Conservation (phyloP, 2,329 filamentous ascomycete genomes). For the Monilinia fructicola region DNA sequence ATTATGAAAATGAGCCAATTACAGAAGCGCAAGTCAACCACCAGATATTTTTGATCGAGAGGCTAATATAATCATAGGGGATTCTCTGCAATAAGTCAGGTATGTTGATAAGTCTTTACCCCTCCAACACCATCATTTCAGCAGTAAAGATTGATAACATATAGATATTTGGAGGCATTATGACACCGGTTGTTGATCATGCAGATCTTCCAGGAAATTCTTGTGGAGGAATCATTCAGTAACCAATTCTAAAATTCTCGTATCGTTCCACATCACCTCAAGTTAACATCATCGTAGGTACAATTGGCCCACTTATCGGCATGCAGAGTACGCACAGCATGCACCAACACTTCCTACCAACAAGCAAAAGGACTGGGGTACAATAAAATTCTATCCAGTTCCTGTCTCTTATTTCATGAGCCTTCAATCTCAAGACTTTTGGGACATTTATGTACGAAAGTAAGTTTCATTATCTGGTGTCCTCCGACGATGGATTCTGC, state of each 20-base stretch:
- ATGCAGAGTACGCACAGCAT: neutral
- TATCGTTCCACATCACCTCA: neutral
- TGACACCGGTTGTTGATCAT: neutral
- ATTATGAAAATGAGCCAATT: conserved; percentile 7
- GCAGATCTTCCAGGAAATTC: neutral
- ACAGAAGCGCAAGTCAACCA: conserved; percentile 5
- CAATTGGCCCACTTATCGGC: conserved; percentile 1
- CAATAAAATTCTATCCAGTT: neutral
- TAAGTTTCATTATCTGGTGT: neutral
- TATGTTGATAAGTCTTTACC: neutral
- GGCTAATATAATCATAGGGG: neutral
- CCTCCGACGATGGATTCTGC: neutral
- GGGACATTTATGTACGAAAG: conserved; percentile 11
- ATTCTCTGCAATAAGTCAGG: conserved; percentile 2
- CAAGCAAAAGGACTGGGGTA: conserved; percentile 2
- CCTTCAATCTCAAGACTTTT: conserved; percentile 7
- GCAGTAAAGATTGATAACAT: neutral
- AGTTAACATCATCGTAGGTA: neutral
- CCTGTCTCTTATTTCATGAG: conserved; percentile 9
- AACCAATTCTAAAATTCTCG: neutral
- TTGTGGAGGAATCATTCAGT: neutral
- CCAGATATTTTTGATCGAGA: neutral
- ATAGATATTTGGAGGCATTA: conserved; percentile 4
- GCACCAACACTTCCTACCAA: neutral
- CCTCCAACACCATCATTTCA: neutral